Base-by-base conservation (phyloP, 345 rosid genomes). In the Dipteronia sinensis region DNA sequence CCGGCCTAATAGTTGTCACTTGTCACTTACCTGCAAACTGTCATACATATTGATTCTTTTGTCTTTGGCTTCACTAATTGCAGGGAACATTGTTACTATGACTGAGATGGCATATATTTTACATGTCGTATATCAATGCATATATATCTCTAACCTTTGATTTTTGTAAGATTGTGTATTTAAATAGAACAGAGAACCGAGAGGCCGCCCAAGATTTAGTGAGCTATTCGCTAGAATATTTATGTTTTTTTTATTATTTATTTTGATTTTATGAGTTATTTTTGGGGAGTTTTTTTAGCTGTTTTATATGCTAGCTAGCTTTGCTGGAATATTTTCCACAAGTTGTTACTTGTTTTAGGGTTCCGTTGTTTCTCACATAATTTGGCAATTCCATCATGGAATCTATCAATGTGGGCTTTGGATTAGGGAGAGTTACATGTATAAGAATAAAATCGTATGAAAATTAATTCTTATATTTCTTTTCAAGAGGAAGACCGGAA, bases 81-180 rank as follows among this genome's bases (percentile, higher is more conserved):
- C 47, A 40, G 62, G 69, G 77, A 29, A 47, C 77, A 65, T 64
- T 74, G 70, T 74, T 64, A 27, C 70, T 64, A 25, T 29, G 23
- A 40, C 62, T 74, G 61, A 46, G 77, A 74, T 74, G 77, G 58
- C 70, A 74, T 44, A 59, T 27, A 46, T 63, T 74, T 63, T 25
- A 47, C 69, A 22, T 40, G 13, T 40, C 61, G 34, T 56, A 72
- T 59, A 20, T 34, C 38, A 4, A 31, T 34, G 58, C 69, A 74
- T 27, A 44, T 44, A 72, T 25, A 74, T 47, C 61, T 23, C 58
- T 46, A 16, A 10, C 29, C 13, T 64, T n/a, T 19, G 59, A 74
- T 63, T 74, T 74, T 63, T 74, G 69, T 63, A 63, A 74, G 77
- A 64, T 74, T 74, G 10, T 74, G 70, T 42, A 42, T 8, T 53